Evolutionary conservation across 2,329 filamentous ascomycete species (phyloP), one percentile per base, ranked within the genome.

Genomic region (Microascus cirrosus): DNA sequence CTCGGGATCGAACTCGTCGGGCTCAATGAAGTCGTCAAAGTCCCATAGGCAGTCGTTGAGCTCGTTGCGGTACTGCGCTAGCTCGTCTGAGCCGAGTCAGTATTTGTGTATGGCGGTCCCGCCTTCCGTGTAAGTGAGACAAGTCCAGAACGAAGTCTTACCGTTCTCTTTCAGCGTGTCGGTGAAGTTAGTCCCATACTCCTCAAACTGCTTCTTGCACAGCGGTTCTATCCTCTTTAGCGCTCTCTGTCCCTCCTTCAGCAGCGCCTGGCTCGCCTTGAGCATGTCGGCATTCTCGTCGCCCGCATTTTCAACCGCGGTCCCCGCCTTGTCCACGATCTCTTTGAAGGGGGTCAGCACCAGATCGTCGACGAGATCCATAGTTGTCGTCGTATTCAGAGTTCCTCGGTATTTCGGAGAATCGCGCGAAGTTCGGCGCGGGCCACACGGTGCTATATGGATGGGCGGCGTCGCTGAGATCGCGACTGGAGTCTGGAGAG

Each of bases 1-100:
- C 20, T 70, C 71, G 28, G 69, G 66, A n/a, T 82, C 77, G 60
- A 82, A 83, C 25, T 71, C 71, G 36, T 78, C 74, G 15, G 68
- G 62, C 55, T 79, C 76, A 60, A 77, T 67, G 61, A 71, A 81
- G 57, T 83, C 79, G 58, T 83, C 80, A 62, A 83, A 82, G 56
- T 79, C 79, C 74, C 79, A 83, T 7, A 82, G 67, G 25, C 81
- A 63, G 53, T 78, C 73, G 59, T 73, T 76, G 48, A 83, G 69
- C 58, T 76, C 71, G 20, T 71, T 69, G 53, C 79, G 72, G 59
- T 73, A 76, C 52, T 72, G 67, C 57, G 76, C 73, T 56, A 83
- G 78, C 36, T 76, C 76, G 58, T 77, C 80, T 81, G 61, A 10
- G 34, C n/a, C 13, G 35, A 53, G 20, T 4, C 12, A n/a, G 7